Conservation (phyloP, 73 alveolate species). For the Stentor coeruleus region DNA sequence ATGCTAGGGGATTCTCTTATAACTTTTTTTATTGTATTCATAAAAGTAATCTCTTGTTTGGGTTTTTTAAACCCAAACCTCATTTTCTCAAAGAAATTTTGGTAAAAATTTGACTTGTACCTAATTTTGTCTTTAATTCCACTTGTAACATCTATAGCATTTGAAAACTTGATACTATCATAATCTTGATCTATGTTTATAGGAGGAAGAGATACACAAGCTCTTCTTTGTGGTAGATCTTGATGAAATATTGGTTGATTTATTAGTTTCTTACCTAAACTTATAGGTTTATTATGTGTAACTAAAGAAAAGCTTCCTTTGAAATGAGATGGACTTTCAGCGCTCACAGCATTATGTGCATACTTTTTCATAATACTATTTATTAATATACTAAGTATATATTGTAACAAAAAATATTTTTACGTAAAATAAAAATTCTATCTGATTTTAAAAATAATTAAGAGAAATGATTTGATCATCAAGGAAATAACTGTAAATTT, state of each 20-base stretch:
- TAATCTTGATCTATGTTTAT: background rate
- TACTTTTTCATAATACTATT: background rate
- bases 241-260: too few species aligned
- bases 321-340: background rate
- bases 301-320: background rate
- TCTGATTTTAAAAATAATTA: too few species aligned
- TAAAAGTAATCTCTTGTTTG: background rate
- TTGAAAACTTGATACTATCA: background rate
- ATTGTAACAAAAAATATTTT: too few species aligned
- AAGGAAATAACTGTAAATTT: too few species aligned
- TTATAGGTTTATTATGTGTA: background rate
- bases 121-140: background rate
- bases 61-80: background rate
- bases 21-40: background rate
- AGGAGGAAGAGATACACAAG: background rate
- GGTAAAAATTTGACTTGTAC: background rate
- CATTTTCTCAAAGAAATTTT: background rate
- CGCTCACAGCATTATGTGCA: background rate
- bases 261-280: background rate
- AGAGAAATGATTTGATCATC: too few species aligned
- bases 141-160: background rate
- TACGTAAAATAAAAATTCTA: too few species aligned
- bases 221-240: background rate
- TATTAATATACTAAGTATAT: too few species aligned
- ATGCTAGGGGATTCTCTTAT: background rate